These are phyloP conservation scores for Psilocybe tampanensis DNA, from an alignment of 768 basidiomycete genomes.

Conservation along the genomic window DNA sequence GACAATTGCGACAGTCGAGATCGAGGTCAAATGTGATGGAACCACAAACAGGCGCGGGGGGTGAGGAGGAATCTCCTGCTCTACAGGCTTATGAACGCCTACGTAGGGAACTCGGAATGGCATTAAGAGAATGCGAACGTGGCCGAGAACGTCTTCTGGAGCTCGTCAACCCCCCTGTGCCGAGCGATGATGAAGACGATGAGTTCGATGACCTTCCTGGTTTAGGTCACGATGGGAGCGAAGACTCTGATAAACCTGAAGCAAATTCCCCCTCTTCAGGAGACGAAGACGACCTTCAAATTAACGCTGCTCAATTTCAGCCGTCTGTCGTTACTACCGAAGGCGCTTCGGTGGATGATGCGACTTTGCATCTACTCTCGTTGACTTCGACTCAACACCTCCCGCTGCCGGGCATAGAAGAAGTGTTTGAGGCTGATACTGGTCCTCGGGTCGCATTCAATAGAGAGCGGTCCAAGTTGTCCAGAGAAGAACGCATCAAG, in stretches of 20 bases:
- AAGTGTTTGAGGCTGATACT: constrained; percentile 80
- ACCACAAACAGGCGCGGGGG: constrained; percentile 16
- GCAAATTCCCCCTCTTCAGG: constrained; percentile 37
- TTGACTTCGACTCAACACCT: constrained; percentile 54
- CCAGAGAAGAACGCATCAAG: constrained; percentile 75
- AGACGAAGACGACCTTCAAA: constrained; percentile 27
- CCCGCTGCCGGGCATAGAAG: constrained; percentile 71
- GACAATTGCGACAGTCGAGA: constrained; percentile 15
- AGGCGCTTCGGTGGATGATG: constrained; percentile 50
- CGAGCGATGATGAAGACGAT: constrained; percentile 33
- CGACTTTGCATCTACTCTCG: constrained; percentile 54
- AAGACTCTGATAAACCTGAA: constrained; percentile 55
- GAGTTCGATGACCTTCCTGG: constrained; percentile 52
- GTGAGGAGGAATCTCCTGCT: constrained; percentile 46
- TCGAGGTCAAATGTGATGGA: constrained; percentile 15
- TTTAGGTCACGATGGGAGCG: constrained; percentile 55
- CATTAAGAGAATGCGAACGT: constrained; percentile 81
- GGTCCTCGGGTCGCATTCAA: constrained; percentile 40
- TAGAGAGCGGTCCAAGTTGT: constrained; percentile 66
- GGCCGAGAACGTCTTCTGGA: constrained; percentile 67
- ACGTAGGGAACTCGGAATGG: constrained; percentile 75
- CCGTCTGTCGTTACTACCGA: constrained; percentile 27
- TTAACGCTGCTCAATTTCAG: constrained; percentile 16
- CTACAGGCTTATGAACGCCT: constrained; percentile 76
- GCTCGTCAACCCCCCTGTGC: constrained; percentile 48